Base-by-base conservation (phyloP, 129 eudicot genomes). In the Glebionis coronaria region DNA sequence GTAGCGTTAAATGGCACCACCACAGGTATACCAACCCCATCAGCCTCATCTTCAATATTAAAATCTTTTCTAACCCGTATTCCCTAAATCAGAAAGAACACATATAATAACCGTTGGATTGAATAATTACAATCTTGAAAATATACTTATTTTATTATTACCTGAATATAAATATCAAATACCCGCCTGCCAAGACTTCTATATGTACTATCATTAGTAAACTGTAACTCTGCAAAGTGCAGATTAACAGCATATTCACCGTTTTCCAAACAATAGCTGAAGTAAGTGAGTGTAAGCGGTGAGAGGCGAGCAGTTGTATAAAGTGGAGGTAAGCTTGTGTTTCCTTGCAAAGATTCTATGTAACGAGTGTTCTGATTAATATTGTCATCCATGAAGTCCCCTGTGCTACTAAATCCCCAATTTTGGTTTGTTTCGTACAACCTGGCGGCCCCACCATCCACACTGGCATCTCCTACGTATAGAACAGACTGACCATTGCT, bases 351-450 rank as follows among this genome's bases (percentile, higher is more conserved):
- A 18, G 72, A 59, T 21, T 56, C 74, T 11, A 76, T 58, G 61
- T 61, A 77, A 46, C 85, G 85, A 14, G 81, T 78, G 80, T 83
- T 82, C 57, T 82, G 91, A 79, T 28, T 67, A 76, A 72, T 70
- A 73, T 79, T 72, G 44, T 83, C 96, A 69, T 88, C 96, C 95
- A 91, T 67, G 85, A 81, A 91, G 79, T 83, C 98, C 12, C 98
- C 98, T 0, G 88, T 88, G 83, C 91, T 85, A 75, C 95, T 88
- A 67, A 88, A 83, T 54, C 98, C 98, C 98, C 96, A 91, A 61
- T 77, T 61, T 2, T 23, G 56, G 40, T 38, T 54, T 35, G 76
- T 65, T 65, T 42, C 68, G 16, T 77, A 86, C 65, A 83, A 78
- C 62, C 62, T 83, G 31, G 95, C 90, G 3, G 82, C 64, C 64